phyloP scores from a whole-genome alignment of 768 basidiomycete genomes.

The Calocybe indica region DNA sequence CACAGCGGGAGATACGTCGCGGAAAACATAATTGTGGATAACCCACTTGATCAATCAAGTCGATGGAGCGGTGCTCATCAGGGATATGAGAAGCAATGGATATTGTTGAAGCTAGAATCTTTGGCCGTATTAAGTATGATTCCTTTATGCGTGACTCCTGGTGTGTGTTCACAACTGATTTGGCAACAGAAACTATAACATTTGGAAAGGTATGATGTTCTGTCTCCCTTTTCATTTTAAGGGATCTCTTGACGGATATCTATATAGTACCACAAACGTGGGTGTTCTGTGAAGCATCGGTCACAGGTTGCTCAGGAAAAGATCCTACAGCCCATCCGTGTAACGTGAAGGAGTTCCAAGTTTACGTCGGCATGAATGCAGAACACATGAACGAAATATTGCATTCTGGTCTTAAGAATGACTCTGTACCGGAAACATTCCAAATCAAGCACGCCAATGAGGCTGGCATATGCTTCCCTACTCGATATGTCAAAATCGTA shows the following conservation, averaged over 20 bases:
- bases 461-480: conserved; percentile 53
- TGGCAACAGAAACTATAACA: conserved; percentile 53
- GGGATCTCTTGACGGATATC: conserved; percentile 1
- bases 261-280: conserved; percentile 38
- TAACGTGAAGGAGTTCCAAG: conserved; percentile 79
- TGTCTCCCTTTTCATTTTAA: neutral
- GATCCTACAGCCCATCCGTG: conserved; percentile 65
- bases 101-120: conserved; percentile 57
- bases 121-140: conserved; percentile 54
- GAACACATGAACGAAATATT: conserved; percentile 68
- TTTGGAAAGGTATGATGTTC: conserved; percentile 66
- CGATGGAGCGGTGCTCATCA: conserved; percentile 73
- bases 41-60: conserved; percentile 57
- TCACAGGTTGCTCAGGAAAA: conserved; percentile 2
- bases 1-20: conserved; percentile 67
- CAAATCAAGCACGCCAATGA: conserved; percentile 48
- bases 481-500: conserved; percentile 67
- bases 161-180: conserved; percentile 2
- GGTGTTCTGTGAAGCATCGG: conserved; percentile 4
- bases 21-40: conserved; percentile 63
- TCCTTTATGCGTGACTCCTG: neutral
- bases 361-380: conserved; percentile 57
- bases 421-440: conserved; percentile 59
- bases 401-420: conserved; percentile 60
- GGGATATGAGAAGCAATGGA: conserved; percentile 60